These are phyloP conservation scores for Neofusicoccum laricinum DNA, from an alignment of 2,329 filamentous ascomycete species.

Conservation along the genomic window DNA sequence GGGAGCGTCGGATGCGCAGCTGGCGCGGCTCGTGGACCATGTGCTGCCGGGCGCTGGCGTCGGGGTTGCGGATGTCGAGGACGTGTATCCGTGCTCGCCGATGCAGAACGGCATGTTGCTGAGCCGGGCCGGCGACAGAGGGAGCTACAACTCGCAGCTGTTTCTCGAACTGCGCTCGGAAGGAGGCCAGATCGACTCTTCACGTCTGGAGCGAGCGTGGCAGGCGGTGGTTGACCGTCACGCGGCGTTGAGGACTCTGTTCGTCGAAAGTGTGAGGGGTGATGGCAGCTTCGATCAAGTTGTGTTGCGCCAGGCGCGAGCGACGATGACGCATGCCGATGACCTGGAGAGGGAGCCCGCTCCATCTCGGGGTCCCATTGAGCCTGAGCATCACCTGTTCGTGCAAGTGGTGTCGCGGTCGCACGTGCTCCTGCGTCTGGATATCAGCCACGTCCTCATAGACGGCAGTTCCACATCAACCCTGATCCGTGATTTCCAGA, in stretches of 20 bases:
- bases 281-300: slow-evolving; percentile 33
- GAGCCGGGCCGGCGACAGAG: neutral
- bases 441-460: slow-evolving; percentile 52
- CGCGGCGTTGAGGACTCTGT: slow-evolving; percentile 30
- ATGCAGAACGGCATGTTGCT: slow-evolving; percentile 15
- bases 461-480: slow-evolving; percentile 52
- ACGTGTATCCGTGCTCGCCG: slow-evolving; percentile 13
- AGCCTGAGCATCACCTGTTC: slow-evolving; percentile 38
- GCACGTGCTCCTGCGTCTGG: slow-evolving; percentile 32
- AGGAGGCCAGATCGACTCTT: slow-evolving; percentile 21
- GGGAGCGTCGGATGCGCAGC: neutral
- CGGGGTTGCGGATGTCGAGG: slow-evolving; percentile 22
- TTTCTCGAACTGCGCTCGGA: neutral
- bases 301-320: slow-evolving; percentile 17
- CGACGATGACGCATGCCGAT: slow-evolving; percentile 22
- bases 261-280: slow-evolving; percentile 33
- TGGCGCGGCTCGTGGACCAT: neutral
- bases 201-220: slow-evolving; percentile 32
- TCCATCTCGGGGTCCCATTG: slow-evolving; percentile 20
- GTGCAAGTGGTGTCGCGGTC: no score
- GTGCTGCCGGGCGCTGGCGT: neutral
- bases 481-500: slow-evolving; percentile 45
- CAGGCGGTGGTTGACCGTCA: slow-evolving; percentile 34
- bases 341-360: slow-evolving; percentile 22
- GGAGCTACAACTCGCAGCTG: slow-evolving; percentile 6